phyloP scores from a whole-genome alignment of 768 basidiomycete genomes.

The Mycena polygramma region DNA sequence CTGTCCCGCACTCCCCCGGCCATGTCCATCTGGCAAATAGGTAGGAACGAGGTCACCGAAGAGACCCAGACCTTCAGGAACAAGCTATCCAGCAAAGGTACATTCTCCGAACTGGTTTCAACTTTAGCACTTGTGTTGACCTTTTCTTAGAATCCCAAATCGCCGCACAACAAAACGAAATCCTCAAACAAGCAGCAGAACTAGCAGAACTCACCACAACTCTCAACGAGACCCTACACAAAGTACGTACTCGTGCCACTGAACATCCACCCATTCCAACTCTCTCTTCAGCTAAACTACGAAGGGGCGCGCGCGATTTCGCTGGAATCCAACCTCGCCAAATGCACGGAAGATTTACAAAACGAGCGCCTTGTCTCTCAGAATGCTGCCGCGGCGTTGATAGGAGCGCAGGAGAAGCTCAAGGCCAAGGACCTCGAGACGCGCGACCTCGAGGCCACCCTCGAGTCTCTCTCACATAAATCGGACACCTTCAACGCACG shows the following conservation, averaged over 20 bases:
- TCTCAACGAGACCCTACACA: conserved; percentile 61
- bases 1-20: conserved; percentile 38
- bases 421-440: conserved; percentile 63
- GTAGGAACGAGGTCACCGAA: conserved; percentile 60
- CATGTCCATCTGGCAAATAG: conserved; percentile 65
- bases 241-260: conserved; percentile 49
- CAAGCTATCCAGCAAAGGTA: conserved; percentile 65
- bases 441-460: conserved; percentile 67
- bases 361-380: conserved; percentile 65
- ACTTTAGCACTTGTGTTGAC: conserved; percentile 28
- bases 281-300: conserved; percentile 58
- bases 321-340: conserved; percentile 65
- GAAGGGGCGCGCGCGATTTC: conserved; percentile 69
- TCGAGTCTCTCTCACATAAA: conserved; percentile 68
- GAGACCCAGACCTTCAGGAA: conserved; percentile 62
- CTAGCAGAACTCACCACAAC: conserved; percentile 57
- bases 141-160: conserved; percentile 58
- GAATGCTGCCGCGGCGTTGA: conserved; percentile 66
- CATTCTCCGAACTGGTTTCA: background rate
- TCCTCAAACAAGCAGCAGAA: conserved; percentile 57
- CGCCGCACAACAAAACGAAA: conserved; percentile 59
- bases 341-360: conserved; percentile 67
- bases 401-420: conserved; percentile 61
- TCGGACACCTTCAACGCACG: conserved; percentile 61
- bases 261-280: conserved; percentile 19